These are phyloP conservation scores for Taphrina wiesneri DNA, from an alignment of 1,139 yeast genomes.

Conservation along the genomic window DNA sequence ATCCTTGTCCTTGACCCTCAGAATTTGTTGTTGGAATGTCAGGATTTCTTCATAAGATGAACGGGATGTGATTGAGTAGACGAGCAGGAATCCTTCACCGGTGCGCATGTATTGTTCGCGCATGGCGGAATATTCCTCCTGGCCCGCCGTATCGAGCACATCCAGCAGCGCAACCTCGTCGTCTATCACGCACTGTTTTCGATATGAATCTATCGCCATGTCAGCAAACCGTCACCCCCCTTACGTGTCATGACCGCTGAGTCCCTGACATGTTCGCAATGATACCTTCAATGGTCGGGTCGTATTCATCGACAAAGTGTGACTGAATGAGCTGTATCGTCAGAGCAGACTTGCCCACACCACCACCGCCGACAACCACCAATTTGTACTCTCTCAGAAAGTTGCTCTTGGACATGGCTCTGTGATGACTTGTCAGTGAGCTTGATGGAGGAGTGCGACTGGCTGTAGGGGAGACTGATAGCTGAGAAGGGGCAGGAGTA, in stretches of 20 bases:
- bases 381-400: slow-evolving; percentile 58
- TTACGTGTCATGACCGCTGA: background rate
- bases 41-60: slow-evolving; percentile 77
- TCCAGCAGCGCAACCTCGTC: slow-evolving; percentile 49
- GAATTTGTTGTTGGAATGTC: slow-evolving; percentile 78
- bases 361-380: slow-evolving; percentile 96
- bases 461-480: background rate
- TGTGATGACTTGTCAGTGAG: background rate
- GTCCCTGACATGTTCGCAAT: background rate
- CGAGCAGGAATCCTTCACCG: slow-evolving; percentile 54
- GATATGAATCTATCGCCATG: slow-evolving; percentile 52
- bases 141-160: slow-evolving; percentile 53
- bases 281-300: slow-evolving; percentile 43
- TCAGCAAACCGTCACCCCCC: slow-evolving; percentile 54
- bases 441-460: background rate
- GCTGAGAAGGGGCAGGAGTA: background rate
- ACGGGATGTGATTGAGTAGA: slow-evolving; percentile 77
- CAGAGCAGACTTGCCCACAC: slow-evolving; percentile 92
- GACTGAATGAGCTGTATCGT: slow-evolving; percentile 84
- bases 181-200: slow-evolving; percentile 48
- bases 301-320: slow-evolving; percentile 62
- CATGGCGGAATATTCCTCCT: slow-evolving; percentile 54
- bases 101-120: slow-evolving; percentile 64
- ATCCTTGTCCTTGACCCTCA: slow-evolving; percentile 70
- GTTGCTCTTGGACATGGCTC: slow-evolving; percentile 29